Percentiles rank a stretch among this genome's conserved stretches.
These are phyloP conservation scores for Cutaneotrichosporon sp. DNA, from an alignment of 1,284 basidiomycete species.

Conservation along the genomic window DNA sequence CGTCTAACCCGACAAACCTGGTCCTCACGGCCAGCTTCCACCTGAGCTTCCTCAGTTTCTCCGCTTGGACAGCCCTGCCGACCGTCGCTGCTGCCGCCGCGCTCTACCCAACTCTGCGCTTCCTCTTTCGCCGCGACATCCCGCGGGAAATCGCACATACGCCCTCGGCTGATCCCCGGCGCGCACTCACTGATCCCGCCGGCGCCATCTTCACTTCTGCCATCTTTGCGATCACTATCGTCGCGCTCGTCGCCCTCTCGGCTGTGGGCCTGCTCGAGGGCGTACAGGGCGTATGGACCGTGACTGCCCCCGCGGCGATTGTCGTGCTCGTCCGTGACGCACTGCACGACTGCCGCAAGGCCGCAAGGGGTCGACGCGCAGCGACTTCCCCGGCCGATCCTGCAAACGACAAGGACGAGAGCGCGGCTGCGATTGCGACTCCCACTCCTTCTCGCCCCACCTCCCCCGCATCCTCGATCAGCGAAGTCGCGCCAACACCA, in stretches of 20 bases:
- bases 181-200: constrained; percentile 52
- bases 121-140: constrained; percentile 3
- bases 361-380: neutral
- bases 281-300: constrained; percentile 63
- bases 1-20: constrained; percentile 52
- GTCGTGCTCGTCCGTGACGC: constrained; percentile 66
- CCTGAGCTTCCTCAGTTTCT: constrained; percentile 47
- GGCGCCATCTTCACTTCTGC: constrained; percentile 54
- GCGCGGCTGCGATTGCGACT: no score
- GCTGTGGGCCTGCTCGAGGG: constrained; percentile 52
- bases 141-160: neutral
- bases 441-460: no score
- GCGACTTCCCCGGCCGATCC: neutral
- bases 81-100: constrained; percentile 40
- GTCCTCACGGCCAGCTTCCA: constrained; percentile 50
- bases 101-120: constrained; percentile 41
- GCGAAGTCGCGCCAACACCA: neutral
- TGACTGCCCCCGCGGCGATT: constrained; percentile 80
- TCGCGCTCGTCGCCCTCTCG: constrained; percentile 57
- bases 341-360: constrained; percentile 52
- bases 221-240: constrained; percentile 55
- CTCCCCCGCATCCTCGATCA: no score
- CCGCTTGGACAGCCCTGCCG: constrained; percentile 47
- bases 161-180: constrained; percentile 49
- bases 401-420: neutral